Base-by-base conservation (phyloP, 495 filamentous ascomycete species). In the Pseudomonodictys pantanalensis region DNA sequence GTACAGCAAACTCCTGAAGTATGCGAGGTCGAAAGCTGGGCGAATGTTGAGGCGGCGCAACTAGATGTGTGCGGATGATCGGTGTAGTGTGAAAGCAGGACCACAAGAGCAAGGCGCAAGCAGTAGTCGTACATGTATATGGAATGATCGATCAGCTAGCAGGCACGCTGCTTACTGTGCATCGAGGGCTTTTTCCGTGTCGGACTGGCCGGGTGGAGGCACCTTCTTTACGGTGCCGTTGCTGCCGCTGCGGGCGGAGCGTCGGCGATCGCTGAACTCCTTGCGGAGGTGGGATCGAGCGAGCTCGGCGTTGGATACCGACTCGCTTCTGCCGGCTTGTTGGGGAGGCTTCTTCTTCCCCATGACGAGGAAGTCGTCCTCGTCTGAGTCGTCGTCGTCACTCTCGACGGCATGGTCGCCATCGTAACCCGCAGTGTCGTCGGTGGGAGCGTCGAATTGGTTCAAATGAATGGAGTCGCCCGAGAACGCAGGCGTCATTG, bases 351-450 rank as follows among this genome's bases (percentile, higher is more conserved):
- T 70, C 39, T 51, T 68, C 23, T 52, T 49, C 5, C 30, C 47
- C 62, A 71, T 69, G 6, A 67, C 46, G 28, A 73, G 29, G 38
- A 71, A 63, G 43, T 68, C 67, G 5, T 72, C 69, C 8, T 70
- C 69, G 17, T 67, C 69, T 10, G 68, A 65, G 1, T 68, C 62
- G 11, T 64, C 72, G 23, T 70, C 64, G 43, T 77, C 77, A 17
- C 47, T 68, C 46, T 63, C 59, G 8, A 67, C 29, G 52, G 53
- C 29, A 58, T 53, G 15, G 35, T 47, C 77, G 1, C 72, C 78
- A 35, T 73, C 77, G 58, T 82, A 81, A 10, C 78, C 78, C 18
- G 79, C 78, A 18, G 81, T 78, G 30, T 82, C 78, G 8, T 82
- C 78, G 6, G 59, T 33, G 12, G 60, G 52, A 35, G 65, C 58